phyloP scores from a whole-genome alignment of 768 basidiomycete genomes.

The Suillus subalutaceus region DNA sequence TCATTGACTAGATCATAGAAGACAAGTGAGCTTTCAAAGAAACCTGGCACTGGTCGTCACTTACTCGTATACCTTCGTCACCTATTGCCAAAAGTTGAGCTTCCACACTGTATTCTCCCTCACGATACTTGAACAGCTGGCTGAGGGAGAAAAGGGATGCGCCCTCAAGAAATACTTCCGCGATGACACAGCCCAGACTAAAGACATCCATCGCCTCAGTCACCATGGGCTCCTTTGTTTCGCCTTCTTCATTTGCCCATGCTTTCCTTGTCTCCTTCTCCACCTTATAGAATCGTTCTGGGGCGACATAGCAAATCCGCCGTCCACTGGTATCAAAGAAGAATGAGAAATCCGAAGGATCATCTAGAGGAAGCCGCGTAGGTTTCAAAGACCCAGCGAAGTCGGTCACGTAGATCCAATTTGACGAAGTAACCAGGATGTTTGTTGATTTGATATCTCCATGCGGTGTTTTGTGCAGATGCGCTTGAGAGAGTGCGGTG shows the following conservation, averaged over 20 bases:
- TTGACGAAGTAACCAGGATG: constrained; percentile 94
- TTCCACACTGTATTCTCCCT: constrained; percentile 81
- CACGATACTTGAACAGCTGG: constrained; percentile 92
- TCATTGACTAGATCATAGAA: constrained; percentile 62
- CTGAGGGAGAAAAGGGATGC: constrained; percentile 91
- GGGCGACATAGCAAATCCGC: constrained; percentile 94
- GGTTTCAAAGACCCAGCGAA: constrained; percentile 94
- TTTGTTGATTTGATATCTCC: constrained; percentile 99
- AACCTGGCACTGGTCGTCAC: constrained; percentile 31
- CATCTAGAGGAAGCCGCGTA: constrained; percentile 91
- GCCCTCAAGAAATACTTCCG: constrained; percentile 95
- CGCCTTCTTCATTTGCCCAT: constrained; percentile 50
- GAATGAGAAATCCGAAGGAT: constrained; percentile 97
- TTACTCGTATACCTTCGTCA: constrained; percentile 79
- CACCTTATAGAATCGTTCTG: constrained; percentile 90
- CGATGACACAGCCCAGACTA: constrained; percentile 91
- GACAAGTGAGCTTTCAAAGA: constrained; percentile 24
- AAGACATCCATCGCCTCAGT: constrained; percentile 99
- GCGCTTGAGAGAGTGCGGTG: constrained; percentile 79
- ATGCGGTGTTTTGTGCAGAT: constrained; percentile 88
- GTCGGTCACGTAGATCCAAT: constrained; percentile 94
- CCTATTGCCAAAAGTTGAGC: constrained; percentile 72
- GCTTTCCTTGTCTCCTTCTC: constrained; percentile 73
- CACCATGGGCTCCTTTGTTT: constrained; percentile 74
- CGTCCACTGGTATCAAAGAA: constrained; percentile 96